Evolutionary conservation across 2,329 filamentous ascomycete genomes (phyloP), one percentile per base, ranked within the genome.

Genomic region (Aspergillus piperis): DNA sequence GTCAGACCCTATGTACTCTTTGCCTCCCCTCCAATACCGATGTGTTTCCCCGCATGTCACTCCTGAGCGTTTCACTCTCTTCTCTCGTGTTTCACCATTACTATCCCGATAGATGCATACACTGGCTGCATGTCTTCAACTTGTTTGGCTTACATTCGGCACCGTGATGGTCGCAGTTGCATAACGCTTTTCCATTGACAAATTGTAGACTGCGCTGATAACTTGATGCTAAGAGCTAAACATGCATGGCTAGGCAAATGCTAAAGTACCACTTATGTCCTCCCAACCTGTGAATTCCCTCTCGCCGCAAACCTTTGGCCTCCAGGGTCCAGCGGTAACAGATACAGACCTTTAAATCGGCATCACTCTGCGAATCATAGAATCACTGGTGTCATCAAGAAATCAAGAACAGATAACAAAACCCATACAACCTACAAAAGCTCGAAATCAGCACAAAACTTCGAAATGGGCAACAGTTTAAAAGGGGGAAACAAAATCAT

Each of bases 221-320:
- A 52, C 42, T 32, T 55, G 38, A 6, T 32, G 53, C 38, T 19
- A 38, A 17, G 66, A 64, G 66, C 48, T 49, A 55, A 62, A 64
- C 60, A 70, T 68, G 59, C 64, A 64, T 57, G 50, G 27, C 57
- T 63, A 69, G 66, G 64, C 64, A 71, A 53, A 73, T 72, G 68
- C 62, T 63, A 55, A 64, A 62, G 62, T 60, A 57, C 57, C 54
- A 63, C 23, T 25, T 58, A 57, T 58, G 53, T 38, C 49, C 56
- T 42, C 32, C 50, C 50, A 47, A 41, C 49, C 42, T 58, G 48
- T 30, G 7, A 54, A 39, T 44, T 44, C n/a, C 23, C n/a, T 44
- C n/a, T 55, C 52, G 25, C 42, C 48, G 41, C 48, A 49, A 38
- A 53, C 36, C 21, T 47, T 41, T 30, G 25, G 32, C 32, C 54